Evolutionary conservation across 1,284 basidiomycete species (phyloP).

Genomic region (Mrakiaceae sp.): DNA sequence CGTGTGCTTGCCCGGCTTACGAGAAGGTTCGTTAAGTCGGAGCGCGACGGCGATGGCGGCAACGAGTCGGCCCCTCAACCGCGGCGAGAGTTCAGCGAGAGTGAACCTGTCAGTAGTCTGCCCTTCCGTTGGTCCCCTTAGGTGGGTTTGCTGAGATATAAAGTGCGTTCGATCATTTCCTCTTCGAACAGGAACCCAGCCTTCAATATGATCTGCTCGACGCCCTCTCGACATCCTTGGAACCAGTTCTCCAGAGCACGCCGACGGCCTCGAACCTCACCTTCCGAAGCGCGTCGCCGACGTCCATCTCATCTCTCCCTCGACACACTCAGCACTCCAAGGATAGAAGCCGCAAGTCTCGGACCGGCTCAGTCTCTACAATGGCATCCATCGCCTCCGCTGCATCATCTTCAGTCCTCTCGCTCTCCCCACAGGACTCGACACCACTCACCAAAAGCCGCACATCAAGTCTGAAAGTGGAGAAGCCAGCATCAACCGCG

Average conservation of each 20-base stretch:
- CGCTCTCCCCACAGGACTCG: not conserved
- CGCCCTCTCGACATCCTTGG: conserved; percentile 13
- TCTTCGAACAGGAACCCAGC: not conserved
- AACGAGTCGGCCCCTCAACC: not conserved
- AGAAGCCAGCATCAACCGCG: not conserved
- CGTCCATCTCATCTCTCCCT: not conserved
- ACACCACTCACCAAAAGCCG: not conserved
- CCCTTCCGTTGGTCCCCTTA: no score
- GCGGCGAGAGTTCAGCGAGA: not conserved
- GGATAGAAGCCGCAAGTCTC: not conserved
- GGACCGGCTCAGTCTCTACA: conserved; percentile 9
- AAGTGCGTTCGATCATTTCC: not conserved
- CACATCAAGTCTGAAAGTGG: not conserved
- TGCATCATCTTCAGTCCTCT: not conserved
- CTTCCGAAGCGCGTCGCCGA: not conserved
- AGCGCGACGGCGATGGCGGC: not conserved
- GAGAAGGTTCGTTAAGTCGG: not conserved
- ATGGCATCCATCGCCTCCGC: conserved; percentile 5
- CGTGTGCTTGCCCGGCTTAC: conserved; percentile 3
- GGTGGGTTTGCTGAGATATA: not conserved
- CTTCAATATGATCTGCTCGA: conserved; percentile 8
- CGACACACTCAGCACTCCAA: not conserved
- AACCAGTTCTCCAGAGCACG: not conserved
- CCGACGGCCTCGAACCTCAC: not conserved
- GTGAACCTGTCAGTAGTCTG: not conserved